Base-by-base conservation (phyloP, 768 basidiomycete genomes). In the Termitomyces sp. region DNA sequence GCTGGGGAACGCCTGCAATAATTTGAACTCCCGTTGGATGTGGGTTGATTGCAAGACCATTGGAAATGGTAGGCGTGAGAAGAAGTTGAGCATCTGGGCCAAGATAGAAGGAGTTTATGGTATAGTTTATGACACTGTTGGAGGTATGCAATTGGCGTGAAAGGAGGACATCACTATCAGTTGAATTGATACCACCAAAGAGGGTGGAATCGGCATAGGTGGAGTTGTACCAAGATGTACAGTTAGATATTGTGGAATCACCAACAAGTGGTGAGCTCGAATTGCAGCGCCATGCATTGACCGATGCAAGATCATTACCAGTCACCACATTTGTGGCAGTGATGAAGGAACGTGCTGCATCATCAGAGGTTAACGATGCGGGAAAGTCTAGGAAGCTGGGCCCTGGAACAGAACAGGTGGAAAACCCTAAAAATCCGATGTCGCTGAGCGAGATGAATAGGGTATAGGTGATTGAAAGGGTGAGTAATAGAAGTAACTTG, bases 121-220 rank as follows among this genome's bases (percentile, higher is more conserved):
- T 51, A 15, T 58, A 33, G 20, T 33, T n/a, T 10, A 33, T 32
- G 3, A 40, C 32, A 10, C 11, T 23, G 0, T 12, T 13, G 12
- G 48, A 18, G 38, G 54, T 22, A 0, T 29, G 32, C 11, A 65
- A 56, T 29, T 61, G 60, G 31, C 58, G 60, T 0, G 61, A 58
- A 57, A 65, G 61, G 25, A 67, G 61, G 35, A 60, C 54, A 32
- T 60, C 66, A 20, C 60, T 62, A 38, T 67, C 66, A 4, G 66
- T 64, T 6, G 58, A 53, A 32, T 67, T 67, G 12, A 65, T 32
- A 9, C 36, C 50, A 15, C 10, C 10, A 52, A 62, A 65, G 27
- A 62, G 29, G 12, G 49, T 53, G 15, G 31, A 23, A n/a, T 67
- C 64, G 22, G 53, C 61, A 29, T 59, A 64, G 5, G 66, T 67